Evolutionary conservation across 2,329 filamentous ascomycete species (phyloP).

Genomic region (Botrytis porri): DNA sequence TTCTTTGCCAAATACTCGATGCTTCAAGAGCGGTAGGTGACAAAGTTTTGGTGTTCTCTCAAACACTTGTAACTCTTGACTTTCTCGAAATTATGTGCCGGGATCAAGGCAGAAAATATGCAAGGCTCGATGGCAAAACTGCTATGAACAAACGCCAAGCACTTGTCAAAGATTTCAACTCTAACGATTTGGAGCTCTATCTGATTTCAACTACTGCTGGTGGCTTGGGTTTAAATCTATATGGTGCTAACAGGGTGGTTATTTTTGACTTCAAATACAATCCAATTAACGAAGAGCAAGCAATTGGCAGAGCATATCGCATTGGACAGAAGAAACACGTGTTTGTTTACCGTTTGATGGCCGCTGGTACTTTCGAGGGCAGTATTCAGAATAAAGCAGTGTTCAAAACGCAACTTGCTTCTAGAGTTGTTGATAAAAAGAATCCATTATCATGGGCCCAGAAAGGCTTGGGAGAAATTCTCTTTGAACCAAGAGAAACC

Average conservation of each 20-base stretch:
- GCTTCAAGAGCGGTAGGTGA: conserved; percentile 61
- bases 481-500: conserved; percentile 56
- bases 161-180: conserved; percentile 68
- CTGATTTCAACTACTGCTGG: conserved; percentile 83
- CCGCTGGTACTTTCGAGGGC: conserved; percentile 77
- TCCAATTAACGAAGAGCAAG: conserved; percentile 79
- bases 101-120: conserved; percentile 46
- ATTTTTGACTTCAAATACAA: conserved; percentile 84
- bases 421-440: conserved; percentile 79
- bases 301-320: conserved; percentile 80
- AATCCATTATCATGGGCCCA: conserved; percentile 67
- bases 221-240: conserved; percentile 79
- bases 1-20: conserved; percentile 68
- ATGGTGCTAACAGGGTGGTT: conserved; percentile 78
- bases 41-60: conserved; percentile 78
- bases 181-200: conserved; percentile 55
- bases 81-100: conserved; percentile 61
- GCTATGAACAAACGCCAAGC: conserved; percentile 55
- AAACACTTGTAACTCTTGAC: conserved; percentile 66
- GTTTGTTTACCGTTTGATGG: conserved; percentile 78
- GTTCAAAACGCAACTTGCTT: conserved; percentile 79
- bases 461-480: conserved; percentile 51
- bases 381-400: conserved; percentile 69
- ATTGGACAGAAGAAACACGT: conserved; percentile 79
- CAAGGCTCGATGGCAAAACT: conserved; percentile 67